Evolutionary conservation across 2,329 filamentous ascomycete genomes (phyloP), one percentile per base, ranked within the genome.

Genomic region (Colletotrichum neosansevieriae): DNA sequence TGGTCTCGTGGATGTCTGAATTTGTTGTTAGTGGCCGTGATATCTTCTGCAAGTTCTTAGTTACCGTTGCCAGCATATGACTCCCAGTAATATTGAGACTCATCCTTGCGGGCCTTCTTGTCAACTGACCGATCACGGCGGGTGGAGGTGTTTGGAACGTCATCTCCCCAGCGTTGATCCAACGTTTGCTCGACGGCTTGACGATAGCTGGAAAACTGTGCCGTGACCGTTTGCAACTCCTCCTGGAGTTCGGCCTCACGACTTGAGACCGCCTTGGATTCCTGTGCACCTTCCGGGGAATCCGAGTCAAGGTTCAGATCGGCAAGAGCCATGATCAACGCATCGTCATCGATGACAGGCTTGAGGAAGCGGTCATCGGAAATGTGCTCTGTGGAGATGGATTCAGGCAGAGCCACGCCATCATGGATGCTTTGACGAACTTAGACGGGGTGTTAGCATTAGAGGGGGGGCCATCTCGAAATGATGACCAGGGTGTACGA

Each of bases 1-100:
- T 98, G 7, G 92, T 94, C 77, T 97, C 94, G 78, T 98, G 94
- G 63, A 98, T 98, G 65, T 94, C 93, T 92, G 76, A n/a, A 9
- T 9, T 47, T 21, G 36, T 40, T 11, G 63, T 49, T 17, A 62
- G 61, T 70, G 45, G 59, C 9, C 44, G 11, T 9, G 15, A 15
- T 42, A 15, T 13, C 13, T 34, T 50, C 47, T 21, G 29, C n/a
- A 58, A 29, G 40, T n/a, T 47, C 13, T 34, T 17, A 42, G 19
- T 70, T 79, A 92, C 91, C 89, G 69, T 85, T 83, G 65, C 83
- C 81, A 10, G 86, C 85, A 72, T 88, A 91, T 17, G 89, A 88
- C 86, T 94, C 84, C 75, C 85, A 86, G 74, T 88, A 88, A 70
- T 83, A 84, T 65, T 79, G 79, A 21, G 78, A 83, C 51, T 77